phyloP scores from a whole-genome alignment of 2,329 filamentous ascomycete species.

The Colletotrichum agaves region DNA sequence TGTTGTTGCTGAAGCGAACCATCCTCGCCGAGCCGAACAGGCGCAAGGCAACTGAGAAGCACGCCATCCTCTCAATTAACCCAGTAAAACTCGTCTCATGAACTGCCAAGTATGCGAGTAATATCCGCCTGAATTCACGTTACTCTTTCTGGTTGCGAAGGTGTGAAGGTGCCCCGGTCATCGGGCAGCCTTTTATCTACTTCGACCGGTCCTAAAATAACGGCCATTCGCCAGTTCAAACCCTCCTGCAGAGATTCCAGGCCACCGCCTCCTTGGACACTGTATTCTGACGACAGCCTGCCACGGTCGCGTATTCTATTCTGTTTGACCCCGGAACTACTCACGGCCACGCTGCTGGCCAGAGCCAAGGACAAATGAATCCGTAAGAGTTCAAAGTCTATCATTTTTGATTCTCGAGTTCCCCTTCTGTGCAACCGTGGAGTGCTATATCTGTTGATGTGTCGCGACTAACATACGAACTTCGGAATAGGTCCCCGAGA shows the following conservation, averaged over 20 bases:
- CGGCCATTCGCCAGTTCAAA: neutral
- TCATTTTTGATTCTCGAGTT: neutral
- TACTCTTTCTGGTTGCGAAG: neutral
- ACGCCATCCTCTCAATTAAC: neutral
- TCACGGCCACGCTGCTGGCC: neutral
- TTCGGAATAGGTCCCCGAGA: neutral
- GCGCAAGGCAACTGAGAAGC: neutral
- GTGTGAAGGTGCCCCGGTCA: neutral
- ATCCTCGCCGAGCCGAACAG: neutral
- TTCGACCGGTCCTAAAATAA: constrained; percentile 5
- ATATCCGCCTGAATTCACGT: neutral
- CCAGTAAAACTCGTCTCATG: neutral
- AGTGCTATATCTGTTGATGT: neutral
- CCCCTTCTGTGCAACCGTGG: neutral
- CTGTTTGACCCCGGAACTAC: neutral
- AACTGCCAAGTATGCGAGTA: neutral
- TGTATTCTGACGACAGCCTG: neutral
- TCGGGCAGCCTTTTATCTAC: neutral
- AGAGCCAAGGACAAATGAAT: neutral
- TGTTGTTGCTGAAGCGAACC: constrained; percentile 2
- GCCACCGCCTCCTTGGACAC: neutral
- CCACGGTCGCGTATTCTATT: neutral
- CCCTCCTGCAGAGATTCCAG: neutral
- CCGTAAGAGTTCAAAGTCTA: neutral
- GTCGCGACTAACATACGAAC: neutral